These are phyloP conservation scores for Akanthomyces lecanii DNA, from an alignment of 2,329 filamentous ascomycete genomes.

Conservation along the genomic window DNA sequence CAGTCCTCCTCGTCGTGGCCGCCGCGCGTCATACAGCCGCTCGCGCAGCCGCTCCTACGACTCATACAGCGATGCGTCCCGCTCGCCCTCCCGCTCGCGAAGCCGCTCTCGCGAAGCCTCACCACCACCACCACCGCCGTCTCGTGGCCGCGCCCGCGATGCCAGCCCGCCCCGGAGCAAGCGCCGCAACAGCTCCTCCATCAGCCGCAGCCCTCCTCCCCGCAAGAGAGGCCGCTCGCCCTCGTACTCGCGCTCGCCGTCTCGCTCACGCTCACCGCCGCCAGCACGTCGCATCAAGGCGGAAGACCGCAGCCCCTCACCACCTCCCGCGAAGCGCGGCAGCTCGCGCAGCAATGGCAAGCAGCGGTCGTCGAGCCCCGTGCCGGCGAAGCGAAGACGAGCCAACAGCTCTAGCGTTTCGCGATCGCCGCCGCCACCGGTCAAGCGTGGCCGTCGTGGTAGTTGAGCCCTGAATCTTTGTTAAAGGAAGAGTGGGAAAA, in stretches of 20 bases:
- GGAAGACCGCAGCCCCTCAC: constrained; percentile 7
- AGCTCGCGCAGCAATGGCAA: not conserved
- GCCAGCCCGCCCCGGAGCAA: constrained; percentile 10
- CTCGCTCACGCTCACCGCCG: not conserved
- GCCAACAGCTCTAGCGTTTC: constrained; percentile 29
- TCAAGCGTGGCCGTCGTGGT: constrained; percentile 30
- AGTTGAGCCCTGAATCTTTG: constrained; percentile 19
- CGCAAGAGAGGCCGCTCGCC: constrained; percentile 5
- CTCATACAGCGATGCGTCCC: constrained; percentile 12
- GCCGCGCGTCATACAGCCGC: constrained; percentile 1
- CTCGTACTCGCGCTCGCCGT: constrained; percentile 12
- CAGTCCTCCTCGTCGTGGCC: constrained; percentile 2
- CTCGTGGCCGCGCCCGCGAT: not conserved
- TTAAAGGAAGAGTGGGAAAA: not conserved
- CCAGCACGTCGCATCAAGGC: not conserved
- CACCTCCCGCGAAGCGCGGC: constrained; percentile 3
- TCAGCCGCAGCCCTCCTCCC: constrained; percentile 3
- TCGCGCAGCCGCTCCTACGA: constrained; percentile 16
- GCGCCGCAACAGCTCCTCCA: constrained; percentile 10
- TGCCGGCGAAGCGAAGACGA: constrained; percentile 20
- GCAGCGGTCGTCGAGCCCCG: constrained; percentile 24
- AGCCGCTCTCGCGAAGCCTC: not conserved
- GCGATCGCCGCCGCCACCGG: constrained; percentile 29
- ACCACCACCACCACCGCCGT: not conserved
- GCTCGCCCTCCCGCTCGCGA: not conserved